Base-by-base conservation (phyloP, 1,284 basidiomycete species). In the Laetiporus sulphureus region DNA sequence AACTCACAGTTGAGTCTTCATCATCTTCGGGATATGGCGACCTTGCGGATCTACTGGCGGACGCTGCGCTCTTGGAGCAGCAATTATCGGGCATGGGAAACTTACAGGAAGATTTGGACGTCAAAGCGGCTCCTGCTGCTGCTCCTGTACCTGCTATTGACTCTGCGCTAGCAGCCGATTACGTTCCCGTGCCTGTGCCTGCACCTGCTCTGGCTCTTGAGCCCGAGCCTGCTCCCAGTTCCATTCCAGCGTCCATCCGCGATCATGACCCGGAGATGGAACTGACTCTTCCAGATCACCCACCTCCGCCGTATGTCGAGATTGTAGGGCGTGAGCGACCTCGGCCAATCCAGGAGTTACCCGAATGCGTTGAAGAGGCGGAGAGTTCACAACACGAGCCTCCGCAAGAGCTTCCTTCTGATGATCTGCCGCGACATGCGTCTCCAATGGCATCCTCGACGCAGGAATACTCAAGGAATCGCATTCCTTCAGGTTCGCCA, bases 21-120 rank as follows among this genome's bases (percentile, higher is more conserved):
- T 5, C 48, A 22, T 58, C 56, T 13, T 45, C 54, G 5, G 50
- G 53, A 20, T 49, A 58, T 41, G 47, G 57, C 29, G 60, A 62
- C 22, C 50, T 62, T 1, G 59, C 55, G 5, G 45, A 50, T 4
- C 45, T 62, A 22, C 34, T 59, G n/a, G 52, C 50, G 7, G 51
- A 59, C 35, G 57, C 59, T 3, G 58, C 55, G 3, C 32, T 57
- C 36, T 44, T 62, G 12, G 60, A 62, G 48, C 49, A 55, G 37
- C 56, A 53, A 33, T 43, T 62, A 13, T 46, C 55, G 25, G 43
- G 41, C 15, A 24, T 40, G 11, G 48, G 51, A 10, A 52, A 46
- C 20, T 3, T 41, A 13, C 32, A 41, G 16, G 21, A 20, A 5
- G 20, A 22, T 8, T 10, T n/a, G 25, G 13, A 27, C 13, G 13